phyloP scores from a whole-genome alignment of 768 basidiomycete genomes.

The Kondoa malvinella region DNA sequence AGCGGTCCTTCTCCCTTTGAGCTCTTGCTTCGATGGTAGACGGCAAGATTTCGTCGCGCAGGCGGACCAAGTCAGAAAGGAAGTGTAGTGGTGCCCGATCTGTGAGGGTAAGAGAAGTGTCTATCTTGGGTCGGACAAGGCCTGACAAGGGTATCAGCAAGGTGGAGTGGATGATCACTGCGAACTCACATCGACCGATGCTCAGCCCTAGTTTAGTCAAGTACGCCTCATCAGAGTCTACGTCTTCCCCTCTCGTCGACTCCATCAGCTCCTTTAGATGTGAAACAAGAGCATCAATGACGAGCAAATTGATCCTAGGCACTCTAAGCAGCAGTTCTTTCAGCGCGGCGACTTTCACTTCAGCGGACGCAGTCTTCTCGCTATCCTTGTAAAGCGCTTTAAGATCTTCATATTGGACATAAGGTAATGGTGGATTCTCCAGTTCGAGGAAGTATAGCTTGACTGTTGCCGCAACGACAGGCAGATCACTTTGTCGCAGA shows the following conservation, averaged over 20 bases:
- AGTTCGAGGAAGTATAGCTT: constrained; percentile 40
- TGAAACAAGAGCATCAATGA: constrained; percentile 57
- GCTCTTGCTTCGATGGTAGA: constrained; percentile 69
- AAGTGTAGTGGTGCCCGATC: constrained; percentile 71
- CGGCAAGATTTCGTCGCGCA: constrained; percentile 58
- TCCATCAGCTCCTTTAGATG: constrained; percentile 43
- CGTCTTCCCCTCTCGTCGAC: neutral
- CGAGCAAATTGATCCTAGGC: constrained; percentile 61
- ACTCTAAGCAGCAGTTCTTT: constrained; percentile 48
- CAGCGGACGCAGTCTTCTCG: neutral
- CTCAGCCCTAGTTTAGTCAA: constrained; percentile 74
- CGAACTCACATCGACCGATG: constrained; percentile 57
- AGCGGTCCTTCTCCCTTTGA: constrained; percentile 17
- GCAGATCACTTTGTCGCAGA: constrained; percentile 59
- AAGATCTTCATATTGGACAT: neutral
- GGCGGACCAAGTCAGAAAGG: constrained; percentile 65
- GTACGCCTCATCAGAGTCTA: constrained; percentile 58
- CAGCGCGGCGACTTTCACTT: constrained; percentile 32
- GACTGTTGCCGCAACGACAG: constrained; percentile 64
- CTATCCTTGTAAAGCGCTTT: neutral
- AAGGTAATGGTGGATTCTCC: constrained; percentile 1
- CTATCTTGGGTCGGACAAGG: constrained; percentile 61
- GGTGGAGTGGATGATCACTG: neutral
- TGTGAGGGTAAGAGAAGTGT: constrained; percentile 72
- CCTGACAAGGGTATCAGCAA: constrained; percentile 35